Evolutionary conservation across 2,329 filamentous ascomycete species (phyloP).

Genomic region (Xylaria sp.): DNA sequence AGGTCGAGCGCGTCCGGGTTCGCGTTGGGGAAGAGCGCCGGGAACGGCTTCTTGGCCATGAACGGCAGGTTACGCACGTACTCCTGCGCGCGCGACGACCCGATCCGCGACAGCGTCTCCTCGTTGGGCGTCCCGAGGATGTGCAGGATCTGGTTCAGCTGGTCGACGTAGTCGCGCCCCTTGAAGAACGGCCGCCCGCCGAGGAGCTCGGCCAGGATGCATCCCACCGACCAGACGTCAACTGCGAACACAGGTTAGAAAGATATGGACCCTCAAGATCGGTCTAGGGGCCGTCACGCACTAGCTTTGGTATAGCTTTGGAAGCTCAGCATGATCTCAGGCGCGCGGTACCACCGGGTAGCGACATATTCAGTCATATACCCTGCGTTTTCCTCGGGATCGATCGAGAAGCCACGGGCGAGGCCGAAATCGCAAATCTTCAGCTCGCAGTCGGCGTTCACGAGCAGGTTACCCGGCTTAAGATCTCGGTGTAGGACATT

Average conservation of each 20-base stretch:
- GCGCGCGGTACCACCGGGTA: conserved; percentile 91
- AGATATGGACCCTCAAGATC: neutral
- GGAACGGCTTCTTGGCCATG: conserved; percentile 93
- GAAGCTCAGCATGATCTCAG: conserved; percentile 99
- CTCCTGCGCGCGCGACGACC: conserved; percentile 92
- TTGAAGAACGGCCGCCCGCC: conserved; percentile 99
- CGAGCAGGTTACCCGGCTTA: conserved; percentile 94
- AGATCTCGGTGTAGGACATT: conserved; percentile 96
- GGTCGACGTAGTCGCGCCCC: conserved; percentile 97
- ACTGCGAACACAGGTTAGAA: conserved; percentile 61
- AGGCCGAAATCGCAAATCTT: conserved; percentile 99
- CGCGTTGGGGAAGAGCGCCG: conserved; percentile 85
- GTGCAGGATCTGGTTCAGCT: conserved; percentile 98
- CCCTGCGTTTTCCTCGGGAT: conserved; percentile 96
- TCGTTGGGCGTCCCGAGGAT: conserved; percentile 97
- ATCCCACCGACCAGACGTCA: conserved; percentile 98
- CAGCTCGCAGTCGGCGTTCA: conserved; percentile 98
- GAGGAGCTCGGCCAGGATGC: conserved; percentile 93
- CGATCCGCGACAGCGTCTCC: conserved; percentile 90
- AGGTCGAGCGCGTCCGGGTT: conserved; percentile 96
- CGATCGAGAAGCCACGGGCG: conserved; percentile 93
- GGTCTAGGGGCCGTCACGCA: conserved; percentile 59
- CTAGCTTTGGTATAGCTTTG: conserved; percentile 99
- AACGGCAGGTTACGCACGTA: conserved; percentile 95
- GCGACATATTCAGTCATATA: conserved; percentile 99